phyloP scores from a whole-genome alignment of 345 rosid species.

The Salix udensis region DNA sequence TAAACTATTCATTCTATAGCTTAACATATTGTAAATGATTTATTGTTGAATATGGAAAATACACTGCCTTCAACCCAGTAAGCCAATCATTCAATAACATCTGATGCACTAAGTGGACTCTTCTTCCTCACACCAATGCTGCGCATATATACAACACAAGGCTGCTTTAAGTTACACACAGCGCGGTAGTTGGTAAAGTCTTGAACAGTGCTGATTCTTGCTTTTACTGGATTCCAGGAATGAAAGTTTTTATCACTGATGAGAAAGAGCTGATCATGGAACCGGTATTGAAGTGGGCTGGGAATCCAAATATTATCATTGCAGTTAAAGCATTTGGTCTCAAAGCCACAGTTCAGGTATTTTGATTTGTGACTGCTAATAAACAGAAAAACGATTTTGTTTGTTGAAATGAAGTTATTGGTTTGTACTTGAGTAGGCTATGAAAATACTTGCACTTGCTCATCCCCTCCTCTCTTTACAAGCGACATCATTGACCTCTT shows the following conservation, averaged over 20 bases:
- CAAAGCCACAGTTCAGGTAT: constrained; percentile 33
- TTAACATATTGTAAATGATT: not conserved
- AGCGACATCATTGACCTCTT: not conserved
- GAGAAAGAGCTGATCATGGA: constrained; percentile 35
- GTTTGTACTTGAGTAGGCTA: not conserved
- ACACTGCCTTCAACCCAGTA: not conserved
- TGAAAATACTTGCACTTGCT: not conserved
- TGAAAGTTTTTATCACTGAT: constrained; percentile 28
- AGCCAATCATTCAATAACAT: not conserved
- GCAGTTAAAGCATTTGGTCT: constrained; percentile 32
- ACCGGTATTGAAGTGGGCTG: constrained; percentile 32
- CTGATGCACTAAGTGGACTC: not conserved
- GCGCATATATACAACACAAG: not conserved
- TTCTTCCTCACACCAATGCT: not conserved
- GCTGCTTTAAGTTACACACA: not conserved
- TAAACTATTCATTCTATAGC: not conserved
- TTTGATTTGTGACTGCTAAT: not conserved
- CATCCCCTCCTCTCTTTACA: not conserved
- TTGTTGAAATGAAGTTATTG: not conserved
- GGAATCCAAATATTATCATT: constrained; percentile 26
- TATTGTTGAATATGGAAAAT: not conserved
- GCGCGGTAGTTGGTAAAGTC: not conserved
- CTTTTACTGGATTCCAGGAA: constrained; percentile 14
- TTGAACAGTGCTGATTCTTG: not conserved
- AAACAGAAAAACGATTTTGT: not conserved